Percentiles rank a stretch among this genome's conserved stretches.
phyloP scores from a whole-genome alignment of 225 moss, liverwort and hornwort species.

The Thuidium tamariscinum region DNA sequence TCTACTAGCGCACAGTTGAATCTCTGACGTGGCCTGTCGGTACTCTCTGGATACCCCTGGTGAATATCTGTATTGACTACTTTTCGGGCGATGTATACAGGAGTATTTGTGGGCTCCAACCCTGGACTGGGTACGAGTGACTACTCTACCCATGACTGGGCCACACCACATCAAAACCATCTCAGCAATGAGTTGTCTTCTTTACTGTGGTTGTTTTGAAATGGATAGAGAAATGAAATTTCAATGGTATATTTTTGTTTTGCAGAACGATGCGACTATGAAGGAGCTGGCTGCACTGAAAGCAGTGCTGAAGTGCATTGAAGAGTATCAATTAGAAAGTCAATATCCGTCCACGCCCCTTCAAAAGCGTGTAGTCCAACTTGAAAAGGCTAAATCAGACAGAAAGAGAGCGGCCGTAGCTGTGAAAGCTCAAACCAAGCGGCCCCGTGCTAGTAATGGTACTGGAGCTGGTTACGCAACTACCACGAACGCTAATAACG shows the following conservation, averaged over 20 bases:
- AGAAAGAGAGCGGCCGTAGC: constrained; percentile 98
- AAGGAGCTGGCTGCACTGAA: constrained; percentile 98
- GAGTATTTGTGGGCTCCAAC: constrained; percentile 17
- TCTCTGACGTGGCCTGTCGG: not conserved
- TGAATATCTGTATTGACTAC: constrained; percentile 2
- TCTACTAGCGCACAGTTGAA: not conserved
- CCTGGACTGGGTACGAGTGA: constrained; percentile 29
- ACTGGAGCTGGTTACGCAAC: constrained; percentile 62
- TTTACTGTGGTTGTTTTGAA: not conserved
- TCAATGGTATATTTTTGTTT: not conserved
- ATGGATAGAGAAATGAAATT: not conserved
- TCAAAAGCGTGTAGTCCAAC: constrained; percentile 92
- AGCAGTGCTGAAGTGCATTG: constrained; percentile 97
- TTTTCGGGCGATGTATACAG: constrained; percentile 25
- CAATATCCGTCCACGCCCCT: constrained; percentile 91
- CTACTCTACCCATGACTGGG: constrained; percentile 25
- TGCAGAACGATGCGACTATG: constrained; percentile 99
- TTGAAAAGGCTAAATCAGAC: constrained; percentile 98
- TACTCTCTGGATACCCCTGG: not conserved
- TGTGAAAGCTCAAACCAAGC: constrained; percentile 98
- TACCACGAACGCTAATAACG: constrained; percentile 26
- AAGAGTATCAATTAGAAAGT: constrained; percentile 90
- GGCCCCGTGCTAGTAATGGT: constrained; percentile 92
- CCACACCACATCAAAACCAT: constrained; percentile 4
- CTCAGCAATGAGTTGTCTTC: not conserved